Conservation (phyloP, 768 basidiomycete species). For the Hortiboletus flavorubellus region DNA sequence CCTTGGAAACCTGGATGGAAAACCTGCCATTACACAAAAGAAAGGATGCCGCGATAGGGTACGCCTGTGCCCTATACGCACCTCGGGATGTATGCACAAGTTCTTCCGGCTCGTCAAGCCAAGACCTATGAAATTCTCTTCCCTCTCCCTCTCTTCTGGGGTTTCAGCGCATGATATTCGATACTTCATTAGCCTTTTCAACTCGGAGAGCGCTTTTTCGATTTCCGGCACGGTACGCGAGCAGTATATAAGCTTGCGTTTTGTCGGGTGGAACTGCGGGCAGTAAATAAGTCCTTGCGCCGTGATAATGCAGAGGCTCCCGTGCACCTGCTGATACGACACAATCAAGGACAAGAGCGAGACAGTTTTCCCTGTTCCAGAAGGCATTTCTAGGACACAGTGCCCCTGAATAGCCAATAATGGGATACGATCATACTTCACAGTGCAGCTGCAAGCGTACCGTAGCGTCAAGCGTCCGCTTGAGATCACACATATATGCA, state of each 20-base stretch:
- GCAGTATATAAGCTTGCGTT: constrained; percentile 95
- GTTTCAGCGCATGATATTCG: constrained; percentile 70
- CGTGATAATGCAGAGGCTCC: neutral
- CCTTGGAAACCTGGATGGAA: constrained; percentile 74
- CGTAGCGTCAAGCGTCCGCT: constrained; percentile 91
- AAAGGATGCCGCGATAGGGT: neutral
- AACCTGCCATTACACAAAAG: neutral
- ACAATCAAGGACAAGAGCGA: constrained; percentile 93
- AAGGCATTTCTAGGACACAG: constrained; percentile 99
- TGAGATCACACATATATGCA: constrained; percentile 99
- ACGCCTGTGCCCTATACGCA: constrained; percentile 32
- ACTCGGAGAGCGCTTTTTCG: constrained; percentile 93
- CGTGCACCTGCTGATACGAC: constrained; percentile 88
- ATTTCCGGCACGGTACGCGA: constrained; percentile 99
- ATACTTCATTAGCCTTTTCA: constrained; percentile 92
- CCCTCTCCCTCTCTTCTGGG: constrained; percentile 71
- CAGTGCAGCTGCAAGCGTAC: constrained; percentile 40
- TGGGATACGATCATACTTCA: neutral
- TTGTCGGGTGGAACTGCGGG: constrained; percentile 81
- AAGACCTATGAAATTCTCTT: constrained; percentile 79
- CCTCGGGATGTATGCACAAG: constrained; percentile 92
- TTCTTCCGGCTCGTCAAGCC: constrained; percentile 97
- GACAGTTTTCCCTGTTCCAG: constrained; percentile 98
- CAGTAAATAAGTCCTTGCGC: neutral
- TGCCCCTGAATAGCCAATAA: constrained; percentile 67